Percentiles rank a stretch among this genome's conserved stretches.
Evolutionary conservation across 75 land plant species (phyloP).

Genomic region (Larix kaempferi): DNA sequence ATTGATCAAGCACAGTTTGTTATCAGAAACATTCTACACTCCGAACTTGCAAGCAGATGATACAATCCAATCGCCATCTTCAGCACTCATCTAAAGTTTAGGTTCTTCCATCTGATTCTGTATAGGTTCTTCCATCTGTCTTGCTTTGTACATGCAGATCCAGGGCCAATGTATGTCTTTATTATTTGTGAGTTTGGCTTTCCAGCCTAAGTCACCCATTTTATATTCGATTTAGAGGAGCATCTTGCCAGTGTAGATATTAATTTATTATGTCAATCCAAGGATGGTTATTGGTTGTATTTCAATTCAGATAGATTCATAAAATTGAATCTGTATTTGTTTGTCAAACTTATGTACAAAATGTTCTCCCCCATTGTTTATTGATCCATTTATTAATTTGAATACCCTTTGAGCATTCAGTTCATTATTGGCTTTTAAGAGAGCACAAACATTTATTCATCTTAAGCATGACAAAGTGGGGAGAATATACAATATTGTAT

Average conservation of each 20-base stretch:
- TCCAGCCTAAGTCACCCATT: neutral
- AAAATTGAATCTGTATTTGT: neutral
- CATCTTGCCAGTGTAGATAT: neutral
- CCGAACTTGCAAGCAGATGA: conserved; percentile 59
- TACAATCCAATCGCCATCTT: too few species aligned
- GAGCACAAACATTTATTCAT: too few species aligned
- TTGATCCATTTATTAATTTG: neutral
- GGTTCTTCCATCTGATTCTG: neutral
- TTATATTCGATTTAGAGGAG: neutral
- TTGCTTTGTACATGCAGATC: neutral
- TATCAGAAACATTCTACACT: conserved; percentile 58
- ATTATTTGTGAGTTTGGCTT: conserved; percentile 11
- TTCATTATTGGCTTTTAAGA: too few species aligned
- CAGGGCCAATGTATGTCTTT: neutral
- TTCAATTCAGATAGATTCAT: conserved; percentile 1
- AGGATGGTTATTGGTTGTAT: neutral
- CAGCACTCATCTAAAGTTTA: too few species aligned
- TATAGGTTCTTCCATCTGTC: neutral
- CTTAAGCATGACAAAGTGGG: too few species aligned
- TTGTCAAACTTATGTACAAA: neutral
- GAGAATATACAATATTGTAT: too few species aligned
- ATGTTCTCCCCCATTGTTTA: neutral
- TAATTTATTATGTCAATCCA: neutral
- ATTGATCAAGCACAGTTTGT: conserved; percentile 55
- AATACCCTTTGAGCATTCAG: neutral